A percentile compares a stretch with the other conserved stretches of the same genome.
Conservation (phyloP, 2,329 filamentous ascomycete genomes). For the Xylaria sp. region DNA sequence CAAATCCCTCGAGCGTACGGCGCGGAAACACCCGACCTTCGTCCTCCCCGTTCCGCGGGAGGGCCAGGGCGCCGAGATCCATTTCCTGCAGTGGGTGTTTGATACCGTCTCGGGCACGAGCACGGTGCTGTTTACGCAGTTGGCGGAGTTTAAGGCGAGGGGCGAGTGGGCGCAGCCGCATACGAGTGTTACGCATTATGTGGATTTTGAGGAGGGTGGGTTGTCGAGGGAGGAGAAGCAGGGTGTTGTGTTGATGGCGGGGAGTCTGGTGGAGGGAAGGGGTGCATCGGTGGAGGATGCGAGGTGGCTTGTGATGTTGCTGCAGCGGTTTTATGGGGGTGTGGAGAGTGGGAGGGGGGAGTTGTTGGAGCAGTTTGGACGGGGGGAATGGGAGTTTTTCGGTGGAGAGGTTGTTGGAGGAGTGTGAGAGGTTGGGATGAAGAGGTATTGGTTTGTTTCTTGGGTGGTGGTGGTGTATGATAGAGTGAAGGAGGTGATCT, state of each 20-base stretch:
- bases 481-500: too few relatives aligned
- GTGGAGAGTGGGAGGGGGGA: constrained; percentile 58
- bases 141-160: constrained; percentile 86
- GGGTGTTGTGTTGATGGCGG: constrained; percentile 80
- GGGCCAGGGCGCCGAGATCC: constrained; percentile 74
- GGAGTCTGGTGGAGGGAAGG: constrained; percentile 66
- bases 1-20: constrained; percentile 62
- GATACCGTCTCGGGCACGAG: constrained; percentile 59
- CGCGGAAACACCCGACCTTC: constrained; percentile 76
- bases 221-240: constrained; percentile 56
- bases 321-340: constrained; percentile 85
- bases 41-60: constrained; percentile 76
- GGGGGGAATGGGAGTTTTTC: constrained; percentile 76
- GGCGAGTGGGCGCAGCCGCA: constrained; percentile 89
- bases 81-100: constrained; percentile 95
- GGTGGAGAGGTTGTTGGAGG: constrained; percentile 78
- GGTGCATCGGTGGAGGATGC: constrained; percentile 76
- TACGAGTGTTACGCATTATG: constrained; percentile 88
- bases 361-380: constrained; percentile 75
- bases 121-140: constrained; percentile 85
- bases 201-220: constrained; percentile 47
- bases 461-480: background rate
- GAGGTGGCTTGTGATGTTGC: constrained; percentile 83
- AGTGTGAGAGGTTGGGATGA: constrained; percentile 72
- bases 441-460: background rate